Base-by-base conservation (phyloP, 192 early-diverging fungal genomes). In the Coemansia asiatica region DNA sequence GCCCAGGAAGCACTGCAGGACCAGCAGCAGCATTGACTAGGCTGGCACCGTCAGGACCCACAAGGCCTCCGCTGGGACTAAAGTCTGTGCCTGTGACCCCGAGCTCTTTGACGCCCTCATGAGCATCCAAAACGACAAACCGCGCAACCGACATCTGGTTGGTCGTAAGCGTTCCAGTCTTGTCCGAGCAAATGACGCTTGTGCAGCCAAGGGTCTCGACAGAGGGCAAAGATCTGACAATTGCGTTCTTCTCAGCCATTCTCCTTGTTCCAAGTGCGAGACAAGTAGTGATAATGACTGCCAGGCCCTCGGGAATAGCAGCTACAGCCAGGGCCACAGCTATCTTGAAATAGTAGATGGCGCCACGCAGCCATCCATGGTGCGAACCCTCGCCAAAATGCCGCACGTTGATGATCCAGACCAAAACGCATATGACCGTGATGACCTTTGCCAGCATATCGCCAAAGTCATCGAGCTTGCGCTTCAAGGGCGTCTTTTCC, bases 331-430 rank as follows among this genome's bases (percentile, higher is more conserved):
- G 84, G 2, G 97, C 96, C 55, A 99, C 95, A 25, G 96, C 97
- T 49, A 97, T 98, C 83, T 97, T 98, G 82, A 99, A 99, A 84
- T 97, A 97, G 83, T 98, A 97, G 58, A 99, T 83, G 53, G 95
- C 94, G 60, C 97, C 96, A 67, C 91, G 89, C 62, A 98, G 62
- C 96, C 95, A 98, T 33, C 92, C 94, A 66, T 90, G 86, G 79
- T 92, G 90, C 40, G 88, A 75, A 21, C 89, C 87, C 72, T 99
- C 95, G 76, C 79, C 87, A 72, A 99, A 99, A 78, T 99, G 96
- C 40, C 94, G 90, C 65, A 99, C 91, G 84, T 99, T 99, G 79
- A 98, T 94, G 33, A 94, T 61, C 96, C 96, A 99, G 50, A 98
- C 97, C 18, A 99, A 85, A n/a, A 97, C 75, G 74, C 97, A 83